Evolutionary conservation across 345 rosid genomes (phyloP), one percentile per base, ranked within the genome.

Genomic region (Dimocarpus longan): DNA sequence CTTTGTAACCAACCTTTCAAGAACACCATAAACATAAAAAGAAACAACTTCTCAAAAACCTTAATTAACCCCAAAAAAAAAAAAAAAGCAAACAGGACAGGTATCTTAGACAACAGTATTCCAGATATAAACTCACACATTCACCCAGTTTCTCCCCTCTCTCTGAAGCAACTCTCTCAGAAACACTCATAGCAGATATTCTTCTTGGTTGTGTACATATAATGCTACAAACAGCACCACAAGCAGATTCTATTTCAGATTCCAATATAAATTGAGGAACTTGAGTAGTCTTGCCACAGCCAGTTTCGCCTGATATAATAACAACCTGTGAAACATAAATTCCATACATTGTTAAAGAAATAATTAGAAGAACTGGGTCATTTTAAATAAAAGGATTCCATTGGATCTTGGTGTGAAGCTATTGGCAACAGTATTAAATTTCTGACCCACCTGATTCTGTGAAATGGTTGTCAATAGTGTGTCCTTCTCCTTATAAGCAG

Each of bases 201-300:
- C 92, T 84, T 77, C 98, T 88, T 65, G 98, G 98, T 82, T 93
- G 98, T n/a, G 98, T 95, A 75, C 98, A 95, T 78, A 95, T 89
- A 79, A 95, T 89, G 80, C 87, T 93, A 82, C 97, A 95, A 78
- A 39, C 79, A 85, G 98, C 97, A 81, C 98, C 98, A 0, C 79
- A 86, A 44, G 70, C 82, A 84, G 90, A 88, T 76, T 87, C 87
- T 78, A 91, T 84, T 86, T 92, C 90, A 50, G 97, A 87, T 85
- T 95, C 98, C 80, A 95, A 84, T 70, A 95, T 88, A 81, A 87
- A 95, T 83, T 95, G 98, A 75, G 98, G 98, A 86, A 95, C 85
- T 75, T 95, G 98, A n/a, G 98, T 95, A 75, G 98, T 95, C 89
- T 95, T 95, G 81, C 98, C 98, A 76, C 98, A 95, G 65, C 98